Conservation (phyloP, 73 alveolate species). For the Symbiodinium pilosum region DNA sequence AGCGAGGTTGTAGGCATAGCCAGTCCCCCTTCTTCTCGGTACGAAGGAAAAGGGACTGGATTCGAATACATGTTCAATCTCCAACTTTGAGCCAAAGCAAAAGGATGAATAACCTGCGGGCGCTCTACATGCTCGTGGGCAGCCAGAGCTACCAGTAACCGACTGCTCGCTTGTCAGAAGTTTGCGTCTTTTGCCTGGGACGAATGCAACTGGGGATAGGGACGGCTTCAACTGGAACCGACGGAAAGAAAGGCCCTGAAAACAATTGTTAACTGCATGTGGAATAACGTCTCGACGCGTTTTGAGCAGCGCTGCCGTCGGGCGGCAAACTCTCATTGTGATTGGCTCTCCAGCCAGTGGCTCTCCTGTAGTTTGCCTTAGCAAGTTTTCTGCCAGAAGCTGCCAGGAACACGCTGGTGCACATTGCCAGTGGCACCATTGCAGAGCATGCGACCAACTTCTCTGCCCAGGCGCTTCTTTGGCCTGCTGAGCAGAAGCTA, state of each 20-base stretch:
- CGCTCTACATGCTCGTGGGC: constrained; percentile 75
- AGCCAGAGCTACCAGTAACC: constrained; percentile 10
- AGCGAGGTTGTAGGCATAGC: too few relatives aligned
- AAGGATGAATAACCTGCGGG: constrained; percentile 64
- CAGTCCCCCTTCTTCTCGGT: too few relatives aligned
- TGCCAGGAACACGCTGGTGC: constrained; percentile 75
- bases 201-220: too few relatives aligned
- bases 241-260: too few relatives aligned
- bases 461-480: constrained; percentile 51
- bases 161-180: not conserved
- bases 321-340: not conserved
- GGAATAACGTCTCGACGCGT: not conserved
- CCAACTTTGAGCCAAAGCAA: too few relatives aligned
- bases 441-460: constrained; percentile 81
- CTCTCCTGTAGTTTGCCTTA: not conserved
- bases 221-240: too few relatives aligned
- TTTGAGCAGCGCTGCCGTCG: not conserved
- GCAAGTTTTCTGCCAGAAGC: too few relatives aligned
- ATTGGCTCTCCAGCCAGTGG: not conserved
- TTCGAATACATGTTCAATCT: too few relatives aligned
- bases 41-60: too few relatives aligned
- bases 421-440: constrained; percentile 51
- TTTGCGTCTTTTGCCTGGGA: too few relatives aligned
- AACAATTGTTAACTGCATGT: too few relatives aligned
- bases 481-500: too few relatives aligned